Base-by-base conservation (phyloP, 352 stramenopile species). In the Phytophthora hybrid region DNA sequence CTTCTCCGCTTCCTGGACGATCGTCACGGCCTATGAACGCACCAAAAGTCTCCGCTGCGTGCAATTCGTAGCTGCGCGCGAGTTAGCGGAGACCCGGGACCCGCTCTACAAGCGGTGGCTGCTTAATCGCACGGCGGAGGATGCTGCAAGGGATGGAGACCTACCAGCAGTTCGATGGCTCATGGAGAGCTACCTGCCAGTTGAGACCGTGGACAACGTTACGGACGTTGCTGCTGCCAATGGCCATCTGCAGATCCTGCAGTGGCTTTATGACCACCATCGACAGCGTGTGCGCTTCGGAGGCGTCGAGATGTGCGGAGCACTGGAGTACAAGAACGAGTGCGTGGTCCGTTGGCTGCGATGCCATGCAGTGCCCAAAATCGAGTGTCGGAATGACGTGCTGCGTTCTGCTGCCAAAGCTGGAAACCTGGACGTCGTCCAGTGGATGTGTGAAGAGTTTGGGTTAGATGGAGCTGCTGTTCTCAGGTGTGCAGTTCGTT, bases 341-440 rank as follows among this genome's bases (percentile, higher is more conserved):
- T 11, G 63, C 6, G 69, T 87, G 4, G 71, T 91, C 3, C 18
- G 77, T 26, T 91, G 82, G 77, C 74, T 90, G 1, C 69, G 80
- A 23, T 26, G 74, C 31, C 57, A 81, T 68, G 46, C 54, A 59
- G 52, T 39, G 31, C 64, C 65, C 5, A 41, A 23, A 63, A 9
- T 23, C 34, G 59, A 73, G 31, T 59, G 29, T 32, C 41, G 47
- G 39, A 34, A 11, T 4, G 14, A 59, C 1, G 71, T 74, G 32
- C 14, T 78, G 31, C 19, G 52, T 9, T 69, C 65, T n/a, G 60
- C 60, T 60, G 60, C 19, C 3, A 49, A 64, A 11, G 60, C 29
- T 14, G 71, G 71, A 2, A 61, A 55, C 56, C 21, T 78, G 60
- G 55, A 31, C 9, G n/a, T 63, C 11, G 18, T 70, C 39, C 8